Percentiles rank a stretch among this genome's conserved stretches.
These are phyloP conservation scores for Chlamydomonas sphaeroides DNA, from an alignment of 139 green algal species.

Conservation along the genomic window DNA sequence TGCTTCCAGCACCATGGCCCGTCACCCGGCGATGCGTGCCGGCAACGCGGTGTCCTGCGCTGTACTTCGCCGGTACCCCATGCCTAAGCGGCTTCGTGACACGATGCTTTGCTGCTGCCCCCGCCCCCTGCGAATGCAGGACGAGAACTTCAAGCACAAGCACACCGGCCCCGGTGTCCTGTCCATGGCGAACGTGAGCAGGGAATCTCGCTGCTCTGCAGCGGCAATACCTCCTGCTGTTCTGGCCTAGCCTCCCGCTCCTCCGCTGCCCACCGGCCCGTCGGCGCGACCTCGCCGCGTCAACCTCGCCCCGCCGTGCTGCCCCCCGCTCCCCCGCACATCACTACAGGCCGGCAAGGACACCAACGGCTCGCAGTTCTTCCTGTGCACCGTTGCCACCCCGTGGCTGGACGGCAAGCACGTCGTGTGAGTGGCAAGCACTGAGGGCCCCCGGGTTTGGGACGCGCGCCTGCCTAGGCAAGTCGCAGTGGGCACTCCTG, in stretches of 20 bases:
- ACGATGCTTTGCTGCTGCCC: neutral
- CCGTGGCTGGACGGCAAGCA: slow-evolving; percentile 86
- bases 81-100: no score
- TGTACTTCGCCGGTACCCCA: no score
- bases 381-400: slow-evolving; percentile 81
- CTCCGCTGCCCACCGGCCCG: neutral
- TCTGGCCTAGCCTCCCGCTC: no score
- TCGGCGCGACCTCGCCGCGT: no score
- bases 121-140: slow-evolving; percentile 15
- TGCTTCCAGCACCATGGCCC: no score
- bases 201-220: neutral
- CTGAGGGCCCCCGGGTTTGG: no score
- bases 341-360: slow-evolving; percentile 62
- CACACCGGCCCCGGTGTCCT: slow-evolving; percentile 77
- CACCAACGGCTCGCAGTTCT: slow-evolving; percentile 90
- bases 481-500: no score
- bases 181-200: slow-evolving; percentile 82
- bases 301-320: no score
- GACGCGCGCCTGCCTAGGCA: no score
- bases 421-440: slow-evolving; percentile 67
- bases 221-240: neutral
- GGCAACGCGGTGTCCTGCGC: no score
- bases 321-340: no score
- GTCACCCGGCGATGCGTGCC: no score
- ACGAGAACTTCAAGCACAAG: slow-evolving; percentile 89